Percentiles rank a stretch among this genome's conserved stretches.
phyloP scores from a whole-genome alignment of 805 yeast genomes.

The Candida loeiensis region DNA sequence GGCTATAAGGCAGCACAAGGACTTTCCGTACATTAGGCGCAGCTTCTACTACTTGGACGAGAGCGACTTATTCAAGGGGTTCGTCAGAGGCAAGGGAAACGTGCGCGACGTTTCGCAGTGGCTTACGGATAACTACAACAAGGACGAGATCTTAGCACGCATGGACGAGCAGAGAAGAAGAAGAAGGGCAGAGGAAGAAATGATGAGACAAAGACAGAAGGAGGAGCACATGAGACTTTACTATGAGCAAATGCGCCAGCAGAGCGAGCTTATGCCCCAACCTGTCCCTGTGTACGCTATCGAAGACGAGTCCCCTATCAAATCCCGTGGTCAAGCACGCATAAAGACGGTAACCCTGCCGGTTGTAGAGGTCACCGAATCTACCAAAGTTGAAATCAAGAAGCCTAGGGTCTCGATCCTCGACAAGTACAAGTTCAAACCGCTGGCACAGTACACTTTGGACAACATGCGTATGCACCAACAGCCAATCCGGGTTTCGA shows the following conservation, averaged over 20 bases:
- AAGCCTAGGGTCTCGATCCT: constrained; percentile 41
- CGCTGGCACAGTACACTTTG: constrained; percentile 30
- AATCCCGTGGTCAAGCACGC: constrained; percentile 31
- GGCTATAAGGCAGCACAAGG: constrained; percentile 35
- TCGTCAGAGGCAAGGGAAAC: constrained; percentile 42
- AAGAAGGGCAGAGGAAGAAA: constrained; percentile 13
- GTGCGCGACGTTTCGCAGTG: constrained; percentile 37
- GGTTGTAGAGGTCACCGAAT: constrained; percentile 10
- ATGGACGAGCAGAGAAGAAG: constrained; percentile 17
- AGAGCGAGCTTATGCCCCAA: not conserved
- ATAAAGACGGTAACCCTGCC: constrained; percentile 23
- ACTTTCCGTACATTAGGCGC: constrained; percentile 35
- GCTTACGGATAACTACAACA: constrained; percentile 34
- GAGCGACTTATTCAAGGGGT: constrained; percentile 39
- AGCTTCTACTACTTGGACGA: constrained; percentile 38
- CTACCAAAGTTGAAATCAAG: constrained; percentile 38
- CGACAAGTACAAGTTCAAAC: constrained; percentile 37
- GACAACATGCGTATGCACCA: constrained; percentile 14
- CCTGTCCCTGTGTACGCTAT: constrained; percentile 16
- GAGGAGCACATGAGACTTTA: constrained; percentile 17
- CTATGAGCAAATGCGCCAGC: constrained; percentile 12
- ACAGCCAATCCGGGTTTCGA: not conserved
- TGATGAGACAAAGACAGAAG: constrained; percentile 9
- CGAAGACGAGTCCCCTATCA: constrained; percentile 38
- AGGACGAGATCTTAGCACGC: constrained; percentile 21